Conservation (phyloP, 108 stramenopile genomes). For the Fistulifera pelliculosa region DNA sequence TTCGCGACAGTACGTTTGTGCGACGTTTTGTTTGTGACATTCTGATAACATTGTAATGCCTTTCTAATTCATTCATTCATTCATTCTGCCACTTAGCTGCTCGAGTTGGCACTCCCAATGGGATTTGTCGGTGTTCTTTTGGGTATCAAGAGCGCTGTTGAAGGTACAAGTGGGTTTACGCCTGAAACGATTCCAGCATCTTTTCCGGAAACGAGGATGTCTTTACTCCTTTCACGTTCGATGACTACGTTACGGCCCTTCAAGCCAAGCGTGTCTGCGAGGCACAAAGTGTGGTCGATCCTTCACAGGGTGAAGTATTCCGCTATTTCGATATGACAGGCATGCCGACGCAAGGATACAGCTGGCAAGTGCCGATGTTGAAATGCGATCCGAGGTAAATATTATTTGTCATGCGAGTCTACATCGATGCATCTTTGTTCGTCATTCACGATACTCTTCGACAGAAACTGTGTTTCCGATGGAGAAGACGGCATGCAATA, state of each 20-base stretch:
- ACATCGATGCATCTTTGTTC: no score
- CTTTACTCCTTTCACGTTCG: constrained; percentile 38
- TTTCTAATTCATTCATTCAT: background rate
- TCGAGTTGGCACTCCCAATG: constrained; percentile 61
- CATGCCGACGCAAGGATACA: constrained; percentile 22
- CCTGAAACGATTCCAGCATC: constrained; percentile 30
- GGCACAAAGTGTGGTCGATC: background rate
- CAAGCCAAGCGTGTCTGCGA: constrained; percentile 48
- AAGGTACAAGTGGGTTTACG: constrained; percentile 26
- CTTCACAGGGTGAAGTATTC: background rate
- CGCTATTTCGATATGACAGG: constrained; percentile 21
- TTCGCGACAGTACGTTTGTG: constrained; percentile 47
- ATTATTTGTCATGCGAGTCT: no score
- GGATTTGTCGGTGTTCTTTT: constrained; percentile 50
- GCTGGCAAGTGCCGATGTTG: constrained; percentile 71
- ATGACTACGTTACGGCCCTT: constrained; percentile 60
- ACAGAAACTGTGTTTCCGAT: constrained; percentile 24
- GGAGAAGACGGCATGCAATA: constrained; percentile 54
- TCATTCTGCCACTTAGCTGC: constrained; percentile 23
- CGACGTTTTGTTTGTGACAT: background rate
- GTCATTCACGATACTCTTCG: no score
- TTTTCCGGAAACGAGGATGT: constrained; percentile 38
- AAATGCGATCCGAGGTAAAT: constrained; percentile 45
- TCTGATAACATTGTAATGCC: background rate
- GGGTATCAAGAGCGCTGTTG: constrained; percentile 45